Conservation (phyloP, 306 rosid genomes). For the Castanopsis chinensis region DNA sequence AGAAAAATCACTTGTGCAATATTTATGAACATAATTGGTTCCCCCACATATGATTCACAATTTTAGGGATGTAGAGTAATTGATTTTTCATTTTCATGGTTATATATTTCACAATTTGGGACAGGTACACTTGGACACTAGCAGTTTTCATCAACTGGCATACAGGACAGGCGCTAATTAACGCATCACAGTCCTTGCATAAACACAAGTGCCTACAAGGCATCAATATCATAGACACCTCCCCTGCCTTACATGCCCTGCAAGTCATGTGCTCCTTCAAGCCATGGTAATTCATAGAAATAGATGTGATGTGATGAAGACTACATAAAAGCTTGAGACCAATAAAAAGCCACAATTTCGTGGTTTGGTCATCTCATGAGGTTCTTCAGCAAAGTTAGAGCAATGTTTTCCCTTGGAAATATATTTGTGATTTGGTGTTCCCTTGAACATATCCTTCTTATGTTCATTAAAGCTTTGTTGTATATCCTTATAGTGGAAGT, state of each 20-base stretch:
- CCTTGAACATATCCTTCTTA: not conserved
- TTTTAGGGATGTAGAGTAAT: slow-evolving; percentile 1
- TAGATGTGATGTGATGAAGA: not conserved
- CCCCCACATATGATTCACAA: slow-evolving; percentile 21
- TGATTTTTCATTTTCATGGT: slow-evolving; percentile 15
- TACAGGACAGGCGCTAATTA: slow-evolving; percentile 62
- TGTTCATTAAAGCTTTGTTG: not conserved
- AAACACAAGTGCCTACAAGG: slow-evolving; percentile 91
- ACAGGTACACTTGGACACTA: slow-evolving; percentile 64
- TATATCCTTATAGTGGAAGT: not conserved
- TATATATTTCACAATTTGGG: slow-evolving; percentile 41
- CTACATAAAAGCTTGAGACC: too few relatives aligned
- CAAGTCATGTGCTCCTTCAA: slow-evolving; percentile 47
- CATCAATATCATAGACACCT: slow-evolving; percentile 78
- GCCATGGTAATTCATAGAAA: slow-evolving; percentile 28
- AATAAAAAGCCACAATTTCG: too few relatives aligned
- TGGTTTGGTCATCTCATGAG: not conserved
- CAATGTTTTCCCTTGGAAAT: not conserved
- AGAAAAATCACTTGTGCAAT: not conserved
- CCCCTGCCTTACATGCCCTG: slow-evolving; percentile 66
- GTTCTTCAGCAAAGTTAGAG: not conserved
- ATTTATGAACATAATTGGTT: not conserved
- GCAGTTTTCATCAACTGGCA: slow-evolving; percentile 69
- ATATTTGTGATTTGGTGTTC: not conserved
- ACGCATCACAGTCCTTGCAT: slow-evolving; percentile 80